Percentiles rank a stretch among this genome's conserved stretches.
These are phyloP conservation scores for Eimeria nieschulzi DNA, from an alignment of 169 alveolate species.

Conservation along the genomic window DNA sequence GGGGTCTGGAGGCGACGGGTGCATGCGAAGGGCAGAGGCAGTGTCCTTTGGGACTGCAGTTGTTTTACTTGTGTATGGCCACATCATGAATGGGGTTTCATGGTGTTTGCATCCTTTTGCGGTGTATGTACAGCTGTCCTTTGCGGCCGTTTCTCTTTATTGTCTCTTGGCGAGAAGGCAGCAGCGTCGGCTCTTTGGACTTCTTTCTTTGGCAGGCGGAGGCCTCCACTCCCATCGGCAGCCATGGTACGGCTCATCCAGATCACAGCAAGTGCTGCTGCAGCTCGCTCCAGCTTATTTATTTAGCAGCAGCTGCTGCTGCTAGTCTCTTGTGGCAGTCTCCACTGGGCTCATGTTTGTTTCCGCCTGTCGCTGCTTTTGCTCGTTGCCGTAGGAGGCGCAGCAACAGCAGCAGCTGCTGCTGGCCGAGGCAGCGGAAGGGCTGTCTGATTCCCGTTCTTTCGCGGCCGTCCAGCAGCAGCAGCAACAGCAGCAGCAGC, in stretches of 20 bases:
- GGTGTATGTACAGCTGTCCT: too few relatives aligned
- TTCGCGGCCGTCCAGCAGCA: conserved; percentile 13
- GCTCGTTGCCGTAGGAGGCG: conserved; percentile 13
- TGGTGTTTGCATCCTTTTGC: too few relatives aligned
- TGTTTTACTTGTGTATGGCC: too few relatives aligned
- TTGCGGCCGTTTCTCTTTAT: too few relatives aligned
- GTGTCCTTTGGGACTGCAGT: too few relatives aligned
- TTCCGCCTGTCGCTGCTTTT: not conserved
- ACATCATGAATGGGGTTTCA: too few relatives aligned
- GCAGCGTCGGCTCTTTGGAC: not conserved
- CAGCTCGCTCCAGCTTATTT: too few relatives aligned
- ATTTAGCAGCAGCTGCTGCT: too few relatives aligned
- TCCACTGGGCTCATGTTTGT: not conserved
- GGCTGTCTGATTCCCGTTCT: not conserved
- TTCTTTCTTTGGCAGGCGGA: not conserved
- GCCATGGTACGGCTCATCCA: not conserved
- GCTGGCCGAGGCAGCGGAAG: conserved; percentile 53
- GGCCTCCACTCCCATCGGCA: not conserved
- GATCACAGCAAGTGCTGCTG: not conserved
- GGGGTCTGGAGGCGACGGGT: too few relatives aligned
- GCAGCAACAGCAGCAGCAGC: conserved; percentile 61
- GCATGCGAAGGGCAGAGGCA: too few relatives aligned
- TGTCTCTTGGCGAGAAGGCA: too few relatives aligned
- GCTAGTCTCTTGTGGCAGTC: not conserved
- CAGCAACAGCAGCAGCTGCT: conserved; percentile 60